phyloP scores from a whole-genome alignment of 805 yeast genomes.

The Cyberlindnera subsufficiens region DNA sequence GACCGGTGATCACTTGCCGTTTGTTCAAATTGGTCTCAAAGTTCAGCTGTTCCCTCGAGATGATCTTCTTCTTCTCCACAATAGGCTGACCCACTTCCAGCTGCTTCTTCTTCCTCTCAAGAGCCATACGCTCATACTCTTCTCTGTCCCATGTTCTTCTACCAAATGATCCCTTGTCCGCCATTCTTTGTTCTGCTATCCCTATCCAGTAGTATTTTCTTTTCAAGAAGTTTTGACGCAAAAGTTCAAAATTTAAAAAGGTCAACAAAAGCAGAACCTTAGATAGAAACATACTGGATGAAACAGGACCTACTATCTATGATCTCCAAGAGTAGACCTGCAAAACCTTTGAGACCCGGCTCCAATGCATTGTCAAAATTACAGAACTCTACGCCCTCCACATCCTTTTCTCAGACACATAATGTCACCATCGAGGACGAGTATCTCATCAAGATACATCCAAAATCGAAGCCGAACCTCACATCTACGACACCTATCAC shows the following conservation, averaged over 20 bases:
- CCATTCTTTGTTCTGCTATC: neutral
- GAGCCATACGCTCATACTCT: conserved; percentile 49
- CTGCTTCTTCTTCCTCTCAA: conserved; percentile 20
- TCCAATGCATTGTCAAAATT: neutral
- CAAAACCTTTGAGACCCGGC: neutral
- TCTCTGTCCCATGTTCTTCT: conserved; percentile 70
- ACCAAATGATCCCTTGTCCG: conserved; percentile 34
- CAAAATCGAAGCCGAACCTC: conserved; percentile 16
- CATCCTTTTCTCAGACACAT: conserved; percentile 14
- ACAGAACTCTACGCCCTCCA: neutral
- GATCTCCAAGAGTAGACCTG: conserved; percentile 8
- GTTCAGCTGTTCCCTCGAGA: conserved; percentile 16
- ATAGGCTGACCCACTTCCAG: conserved; percentile 6
- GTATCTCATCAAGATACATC: conserved; percentile 38
- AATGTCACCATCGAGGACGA: conserved; percentile 32
- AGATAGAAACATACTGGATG: conserved; percentile 1
- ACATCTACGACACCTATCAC: conserved; percentile 32
- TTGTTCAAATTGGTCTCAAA: conserved; percentile 28
- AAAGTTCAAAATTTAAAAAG: neutral
- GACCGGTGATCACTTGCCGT: conserved; percentile 26
- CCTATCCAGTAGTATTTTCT: neutral
- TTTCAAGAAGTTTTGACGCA: neutral
- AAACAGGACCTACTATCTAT: conserved; percentile 10
- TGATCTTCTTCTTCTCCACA: neutral
- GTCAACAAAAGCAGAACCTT: neutral